phyloP scores from a whole-genome alignment of 495 filamentous ascomycete species.

The Annulohypoxylon bovei region DNA sequence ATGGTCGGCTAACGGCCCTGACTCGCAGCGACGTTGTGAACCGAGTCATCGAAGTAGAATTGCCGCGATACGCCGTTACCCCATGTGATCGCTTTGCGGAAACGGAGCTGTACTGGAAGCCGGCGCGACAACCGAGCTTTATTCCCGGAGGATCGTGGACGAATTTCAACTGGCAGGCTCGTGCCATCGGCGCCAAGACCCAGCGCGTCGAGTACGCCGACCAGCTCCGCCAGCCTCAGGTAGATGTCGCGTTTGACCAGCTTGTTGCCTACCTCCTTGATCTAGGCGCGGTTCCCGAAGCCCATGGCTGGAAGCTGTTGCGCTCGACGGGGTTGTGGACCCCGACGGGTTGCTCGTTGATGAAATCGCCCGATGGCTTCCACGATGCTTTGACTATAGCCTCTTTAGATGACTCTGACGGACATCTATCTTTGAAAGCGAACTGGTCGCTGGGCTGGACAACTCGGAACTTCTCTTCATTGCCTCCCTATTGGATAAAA shows the following conservation, averaged over 20 bases:
- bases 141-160: slow-evolving; percentile 72
- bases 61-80: slow-evolving; percentile 69
- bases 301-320: slow-evolving; percentile 67
- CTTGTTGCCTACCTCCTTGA: slow-evolving; percentile 70
- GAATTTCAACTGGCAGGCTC: slow-evolving; percentile 69
- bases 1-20: slow-evolving; percentile 62
- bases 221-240: slow-evolving; percentile 71
- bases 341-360: slow-evolving; percentile 66
- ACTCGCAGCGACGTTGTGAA: slow-evolving; percentile 71
- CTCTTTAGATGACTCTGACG: slow-evolving; percentile 69
- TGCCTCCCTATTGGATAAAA: slow-evolving; percentile 72
- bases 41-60: slow-evolving; percentile 71
- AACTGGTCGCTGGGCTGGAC: slow-evolving; percentile 68
- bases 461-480: slow-evolving; percentile 58
- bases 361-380: slow-evolving; percentile 63
- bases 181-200: slow-evolving; percentile 66
- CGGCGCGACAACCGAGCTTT: slow-evolving; percentile 55
- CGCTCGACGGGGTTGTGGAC: slow-evolving; percentile 70
- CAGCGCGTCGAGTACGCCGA: slow-evolving; percentile 72
- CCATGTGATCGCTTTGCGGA: slow-evolving; percentile 65
- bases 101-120: slow-evolving; percentile 64
- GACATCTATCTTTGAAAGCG: slow-evolving; percentile 66
- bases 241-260: slow-evolving; percentile 70
- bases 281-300: slow-evolving; percentile 67
- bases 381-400: slow-evolving; percentile 65